Evolutionary conservation across 768 basidiomycete species (phyloP), one percentile per base, ranked within the genome.

Genomic region (Hygrophorus russula): DNA sequence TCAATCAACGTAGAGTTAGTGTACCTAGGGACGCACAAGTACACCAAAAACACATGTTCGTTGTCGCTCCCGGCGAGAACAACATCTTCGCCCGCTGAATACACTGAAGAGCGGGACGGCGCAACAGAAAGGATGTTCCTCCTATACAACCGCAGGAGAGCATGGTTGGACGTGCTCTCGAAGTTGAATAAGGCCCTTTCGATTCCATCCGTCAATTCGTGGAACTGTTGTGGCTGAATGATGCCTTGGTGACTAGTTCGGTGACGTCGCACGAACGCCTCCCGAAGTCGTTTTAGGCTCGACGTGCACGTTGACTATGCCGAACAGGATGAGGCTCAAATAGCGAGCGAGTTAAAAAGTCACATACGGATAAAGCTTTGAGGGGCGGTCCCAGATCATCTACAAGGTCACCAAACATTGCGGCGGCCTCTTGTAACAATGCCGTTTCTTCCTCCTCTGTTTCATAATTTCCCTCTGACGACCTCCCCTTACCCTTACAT

Each of bases 31-130:
- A 69, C 89, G 58, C 48, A 93, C 92, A 92, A 94, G 56, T 93
- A 94, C 0, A 92, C 82, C 18, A 93, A 60, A 57, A 94, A 94
- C 1, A 96, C 70, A 45, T 80, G 78, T 52, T 96, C 92, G 50
- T 82, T 78, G n/a, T 83, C 78, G 31, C 64, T 65, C 27, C 69
- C 70, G 6, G 54, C 51, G 13, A 74, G 53, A 2, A 69, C 36
- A 11, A 49, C 45, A 31, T 73, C 70, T 13, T 48, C 50, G 10
- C 33, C 19, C 9, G 31, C 24, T 28, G 53, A 45, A 36, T 45
- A 45, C 17, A 39, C 35, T 33, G 49, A 51, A 24, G 32, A 42
- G 10, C 39, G 46, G 35, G 48, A 36, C 19, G 48, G 46, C 34
- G 43, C 29, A 15, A 45, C 47, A 20, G 60, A 52, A 29, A 58